Base-by-base conservation (phyloP, 441 rosid genomes). In the Pelargonium myrrhifolium region DNA sequence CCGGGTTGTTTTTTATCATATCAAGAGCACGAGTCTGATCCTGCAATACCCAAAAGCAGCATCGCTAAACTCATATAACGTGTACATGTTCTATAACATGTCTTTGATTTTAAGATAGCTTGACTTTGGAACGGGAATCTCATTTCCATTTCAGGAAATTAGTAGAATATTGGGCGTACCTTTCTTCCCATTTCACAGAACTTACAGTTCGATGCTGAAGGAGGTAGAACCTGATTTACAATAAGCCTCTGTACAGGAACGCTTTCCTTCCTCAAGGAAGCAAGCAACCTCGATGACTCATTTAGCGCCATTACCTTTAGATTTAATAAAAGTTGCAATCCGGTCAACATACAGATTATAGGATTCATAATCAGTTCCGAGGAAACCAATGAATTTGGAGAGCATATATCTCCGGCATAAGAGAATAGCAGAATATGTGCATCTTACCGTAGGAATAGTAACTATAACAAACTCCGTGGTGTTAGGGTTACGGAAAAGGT, bases 391-490 rank as follows among this genome's bases (percentile, higher is more conserved):
- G 61, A 20, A 9, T 18, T 20, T 18, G 26, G 21, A 55, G 61
- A 55, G 21, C 61, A 4, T 55, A 18, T 55, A 49, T 12, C 17
- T 15, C 56, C 37, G 37, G 37, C 37, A 5, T 31, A 28, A 31
- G 5, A 31, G 3, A 2, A 14, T 12, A 40, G 20, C 65, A 42
- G 12, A 28, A 35, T 21, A 26, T 4, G n/a, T 71, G 58, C 31
- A 72, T 66, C 39, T 75, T 87, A 87, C 95, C 76, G 91, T 82
- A 67, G 97, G 97, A 82, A 85, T 87, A 40, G 91, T 84, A 62
- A 90, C 95, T 68, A 88, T 82, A 78, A 88, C 72, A 82, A 90
- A 90, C 75, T 88, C 91, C 9, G 87, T 88, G 68, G 82, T 62
- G 62, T 82, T 74, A 22, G 74, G 70, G 76, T 84, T 82, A 31